Conservation (phyloP, 2,329 filamentous ascomycete species). For the Dryadomyces quercivorus region DNA sequence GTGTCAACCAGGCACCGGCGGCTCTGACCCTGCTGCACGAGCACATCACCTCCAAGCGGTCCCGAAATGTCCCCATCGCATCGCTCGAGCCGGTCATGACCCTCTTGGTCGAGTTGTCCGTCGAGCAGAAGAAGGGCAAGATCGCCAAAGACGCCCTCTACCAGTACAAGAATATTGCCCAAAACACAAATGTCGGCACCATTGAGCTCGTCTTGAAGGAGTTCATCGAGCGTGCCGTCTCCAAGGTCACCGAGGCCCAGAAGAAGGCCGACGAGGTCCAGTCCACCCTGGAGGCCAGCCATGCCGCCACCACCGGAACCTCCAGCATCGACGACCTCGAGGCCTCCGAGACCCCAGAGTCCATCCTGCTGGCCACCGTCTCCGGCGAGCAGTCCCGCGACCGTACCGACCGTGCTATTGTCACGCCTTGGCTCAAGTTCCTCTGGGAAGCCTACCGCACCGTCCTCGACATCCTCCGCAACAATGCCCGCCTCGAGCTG, state of each 20-base stretch:
- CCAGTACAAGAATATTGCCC: constrained; percentile 99
- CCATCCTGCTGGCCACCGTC: constrained; percentile 92
- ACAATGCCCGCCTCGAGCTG: constrained; percentile 93
- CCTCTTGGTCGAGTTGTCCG: constrained; percentile 89
- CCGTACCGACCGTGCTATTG: constrained; percentile 93
- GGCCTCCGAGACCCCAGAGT: constrained; percentile 94
- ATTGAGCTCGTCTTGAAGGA: constrained; percentile 97
- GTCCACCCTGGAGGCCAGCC: constrained; percentile 64
- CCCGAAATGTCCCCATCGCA: constrained; percentile 90
- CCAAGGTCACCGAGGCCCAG: constrained; percentile 93
- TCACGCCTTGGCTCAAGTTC: constrained; percentile 98
- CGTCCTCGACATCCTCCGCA: constrained; percentile 95
- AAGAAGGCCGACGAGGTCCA: constrained; percentile 93
- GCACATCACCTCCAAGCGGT: constrained; percentile 97
- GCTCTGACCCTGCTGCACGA: constrained; percentile 93
- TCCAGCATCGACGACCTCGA: constrained; percentile 87
- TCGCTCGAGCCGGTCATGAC: constrained; percentile 98
- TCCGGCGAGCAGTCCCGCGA: constrained; percentile 96
- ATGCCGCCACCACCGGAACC: constrained; percentile 52
- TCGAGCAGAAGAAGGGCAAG: constrained; percentile 97
- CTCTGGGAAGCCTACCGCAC: constrained; percentile 99
- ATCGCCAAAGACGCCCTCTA: constrained; percentile 97
- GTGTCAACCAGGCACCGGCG: constrained; percentile 84
- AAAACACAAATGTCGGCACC: constrained; percentile 96
- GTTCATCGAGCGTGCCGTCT: constrained; percentile 93